Percentiles rank a stretch among this genome's conserved stretches.
phyloP scores from a whole-genome alignment of 352 stramenopile genomes.

The Sclerospora graminicola region DNA sequence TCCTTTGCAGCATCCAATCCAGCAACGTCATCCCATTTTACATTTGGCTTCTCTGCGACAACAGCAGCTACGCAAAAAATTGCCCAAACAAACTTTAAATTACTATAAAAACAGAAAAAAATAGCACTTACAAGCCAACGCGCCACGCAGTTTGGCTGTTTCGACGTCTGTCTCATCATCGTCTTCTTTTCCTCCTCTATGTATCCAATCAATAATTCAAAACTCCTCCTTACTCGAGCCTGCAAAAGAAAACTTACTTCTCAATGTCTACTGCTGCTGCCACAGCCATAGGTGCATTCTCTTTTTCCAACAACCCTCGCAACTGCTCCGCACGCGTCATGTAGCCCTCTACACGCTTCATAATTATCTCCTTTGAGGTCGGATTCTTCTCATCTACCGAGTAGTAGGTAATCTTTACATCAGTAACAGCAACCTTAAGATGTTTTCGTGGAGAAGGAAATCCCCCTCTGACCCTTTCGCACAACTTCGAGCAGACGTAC shows the following conservation, averaged over 20 bases:
- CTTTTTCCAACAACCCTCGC: slow-evolving; percentile 69
- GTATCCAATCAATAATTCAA: slow-evolving; percentile 3
- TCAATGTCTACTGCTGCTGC: slow-evolving; percentile 51
- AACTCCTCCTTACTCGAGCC: neutral
- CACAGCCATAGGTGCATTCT: slow-evolving; percentile 41
- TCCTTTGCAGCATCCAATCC: slow-evolving; percentile 96
- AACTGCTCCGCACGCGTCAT: slow-evolving; percentile 86
- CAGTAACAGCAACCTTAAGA: neutral
- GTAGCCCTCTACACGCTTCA: slow-evolving; percentile 85
- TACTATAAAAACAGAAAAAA: neutral
- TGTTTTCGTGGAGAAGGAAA: neutral
- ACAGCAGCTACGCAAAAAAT: slow-evolving; percentile 47
- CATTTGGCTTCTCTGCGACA: slow-evolving; percentile 87
- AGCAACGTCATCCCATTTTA: slow-evolving; percentile 96
- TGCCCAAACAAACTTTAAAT: neutral
- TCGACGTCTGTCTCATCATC: slow-evolving; percentile 91
- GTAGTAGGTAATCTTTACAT: neutral
- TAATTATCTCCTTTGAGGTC: slow-evolving; percentile 84
- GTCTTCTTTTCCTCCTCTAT: slow-evolving; percentile 70
- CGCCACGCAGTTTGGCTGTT: slow-evolving; percentile 91
- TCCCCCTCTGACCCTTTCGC: too few species aligned
- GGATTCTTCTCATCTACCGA: slow-evolving; percentile 85
- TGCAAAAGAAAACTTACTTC: slow-evolving; percentile 33
- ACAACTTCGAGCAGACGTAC: slow-evolving; percentile 31
- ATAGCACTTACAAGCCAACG: slow-evolving; percentile 71